phyloP scores from a whole-genome alignment of 306 rosid genomes.

The Fagus crenata region DNA sequence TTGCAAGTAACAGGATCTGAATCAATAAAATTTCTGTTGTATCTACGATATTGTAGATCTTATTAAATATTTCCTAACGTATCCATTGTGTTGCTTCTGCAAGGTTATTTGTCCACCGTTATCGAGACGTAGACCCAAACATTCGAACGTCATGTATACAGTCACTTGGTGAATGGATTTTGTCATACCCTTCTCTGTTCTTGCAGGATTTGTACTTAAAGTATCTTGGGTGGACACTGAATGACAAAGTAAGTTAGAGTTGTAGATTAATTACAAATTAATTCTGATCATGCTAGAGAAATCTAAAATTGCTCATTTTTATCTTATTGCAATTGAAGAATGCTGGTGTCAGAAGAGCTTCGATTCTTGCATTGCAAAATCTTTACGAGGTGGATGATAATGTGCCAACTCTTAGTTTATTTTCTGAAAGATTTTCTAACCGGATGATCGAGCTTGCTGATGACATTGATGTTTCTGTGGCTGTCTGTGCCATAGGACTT shows the following conservation, averaged over 20 bases:
- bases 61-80: constrained; percentile 32
- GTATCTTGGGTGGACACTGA: constrained; percentile 95
- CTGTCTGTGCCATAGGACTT: constrained; percentile 92
- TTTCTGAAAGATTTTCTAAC: constrained; percentile 90
- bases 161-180: constrained; percentile 89
- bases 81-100: constrained; percentile 34
- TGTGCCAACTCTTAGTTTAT: constrained; percentile 84
- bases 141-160: constrained; percentile 90
- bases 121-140: constrained; percentile 88
- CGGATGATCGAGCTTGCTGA: constrained; percentile 98
- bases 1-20: constrained; percentile 11
- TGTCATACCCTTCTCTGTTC: constrained; percentile 90
- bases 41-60: constrained; percentile 19
- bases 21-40: constrained; percentile 1
- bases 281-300: constrained; percentile 20
- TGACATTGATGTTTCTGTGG: constrained; percentile 87
- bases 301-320: constrained; percentile 20
- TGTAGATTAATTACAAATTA: constrained; percentile 18
- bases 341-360: constrained; percentile 89
- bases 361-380: constrained; percentile 83
- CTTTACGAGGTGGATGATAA: constrained; percentile 88
- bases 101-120: constrained; percentile 98
- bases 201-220: constrained; percentile 93
- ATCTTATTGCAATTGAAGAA: constrained; percentile 47
- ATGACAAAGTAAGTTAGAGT: constrained; percentile 75